Evolutionary conservation across 768 basidiomycete species (phyloP).

Genomic region (Rhodotorula diobovata): DNA sequence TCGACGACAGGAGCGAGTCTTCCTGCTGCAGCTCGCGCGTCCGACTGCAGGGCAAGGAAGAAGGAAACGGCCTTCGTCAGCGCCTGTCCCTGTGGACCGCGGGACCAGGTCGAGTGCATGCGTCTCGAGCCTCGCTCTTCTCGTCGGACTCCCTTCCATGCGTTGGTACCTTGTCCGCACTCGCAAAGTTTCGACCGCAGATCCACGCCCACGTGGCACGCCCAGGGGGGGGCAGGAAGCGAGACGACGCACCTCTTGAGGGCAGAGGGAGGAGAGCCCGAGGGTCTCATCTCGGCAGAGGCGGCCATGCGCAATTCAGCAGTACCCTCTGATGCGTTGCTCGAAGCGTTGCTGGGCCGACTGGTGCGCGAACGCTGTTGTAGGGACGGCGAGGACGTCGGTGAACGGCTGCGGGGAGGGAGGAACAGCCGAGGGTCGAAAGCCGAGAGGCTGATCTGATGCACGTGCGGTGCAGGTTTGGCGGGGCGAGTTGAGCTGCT

Average conservation of each 20-base stretch:
- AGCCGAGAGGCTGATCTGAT: too few relatives aligned
- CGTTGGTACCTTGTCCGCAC: too few relatives aligned
- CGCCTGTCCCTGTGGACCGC: background rate
- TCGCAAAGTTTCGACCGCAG: too few relatives aligned
- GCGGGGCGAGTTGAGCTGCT: too few relatives aligned
- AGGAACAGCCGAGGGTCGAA: too few relatives aligned
- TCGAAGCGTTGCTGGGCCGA: too few relatives aligned
- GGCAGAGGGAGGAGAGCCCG: background rate
- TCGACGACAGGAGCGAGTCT: slow-evolving; percentile 55
- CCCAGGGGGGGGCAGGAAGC: background rate
- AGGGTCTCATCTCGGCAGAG: background rate
- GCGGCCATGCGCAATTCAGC: background rate
- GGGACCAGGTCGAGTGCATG: background rate
- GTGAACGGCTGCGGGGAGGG: too few relatives aligned
- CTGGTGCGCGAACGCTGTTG: too few relatives aligned
- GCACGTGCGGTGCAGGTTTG: too few relatives aligned
- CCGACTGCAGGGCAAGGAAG: slow-evolving; percentile 46
- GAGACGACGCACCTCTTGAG: background rate
- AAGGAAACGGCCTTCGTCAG: background rate
- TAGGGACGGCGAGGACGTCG: too few relatives aligned
- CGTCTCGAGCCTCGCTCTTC: background rate
- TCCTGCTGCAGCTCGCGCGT: slow-evolving; percentile 80
- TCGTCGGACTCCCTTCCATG: too few relatives aligned
- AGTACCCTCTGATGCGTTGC: too few relatives aligned
- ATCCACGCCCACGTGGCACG: background rate